Conservation (phyloP, 192 early-diverging fungal species). For the Phycomyces blakesleeanus region DNA sequence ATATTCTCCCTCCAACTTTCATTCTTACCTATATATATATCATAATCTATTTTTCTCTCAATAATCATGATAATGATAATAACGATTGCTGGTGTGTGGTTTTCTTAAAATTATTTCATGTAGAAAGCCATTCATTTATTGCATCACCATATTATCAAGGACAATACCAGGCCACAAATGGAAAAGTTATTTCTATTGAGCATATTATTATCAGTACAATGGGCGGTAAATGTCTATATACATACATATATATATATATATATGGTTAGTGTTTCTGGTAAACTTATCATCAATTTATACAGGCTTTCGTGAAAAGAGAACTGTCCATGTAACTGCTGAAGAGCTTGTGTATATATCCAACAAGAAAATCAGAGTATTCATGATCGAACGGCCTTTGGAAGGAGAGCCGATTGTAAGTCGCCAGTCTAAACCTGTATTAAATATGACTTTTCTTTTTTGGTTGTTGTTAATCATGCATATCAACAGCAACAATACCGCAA, state of each 20-base stretch:
- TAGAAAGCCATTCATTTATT: constrained; percentile 52
- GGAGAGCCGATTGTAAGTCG: constrained; percentile 37
- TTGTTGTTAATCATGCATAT: neutral
- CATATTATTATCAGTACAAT: constrained; percentile 39
- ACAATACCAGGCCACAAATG: constrained; percentile 42
- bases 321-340: constrained; percentile 44
- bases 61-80: too few species aligned
- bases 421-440: neutral
- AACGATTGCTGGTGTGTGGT: neutral
- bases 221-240: constrained; percentile 36
- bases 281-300: neutral
- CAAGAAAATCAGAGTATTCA: constrained; percentile 40
- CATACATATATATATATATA: too few species aligned
- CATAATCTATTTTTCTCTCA: neutral
- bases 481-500: constrained; percentile 11
- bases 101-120: neutral
- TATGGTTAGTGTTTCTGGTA: too few species aligned
- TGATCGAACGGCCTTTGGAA: constrained; percentile 45
- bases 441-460: constrained; percentile 7
- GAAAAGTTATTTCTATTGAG: constrained; percentile 48
- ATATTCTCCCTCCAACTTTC: too few species aligned
- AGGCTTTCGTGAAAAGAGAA: constrained; percentile 43
- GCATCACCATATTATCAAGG: constrained; percentile 53
- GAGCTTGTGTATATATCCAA: constrained; percentile 46
- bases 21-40: constrained; percentile 8